Evolutionary conservation across 2,329 filamentous ascomycete species (phyloP).

Genomic region (Geosmithia flava): DNA sequence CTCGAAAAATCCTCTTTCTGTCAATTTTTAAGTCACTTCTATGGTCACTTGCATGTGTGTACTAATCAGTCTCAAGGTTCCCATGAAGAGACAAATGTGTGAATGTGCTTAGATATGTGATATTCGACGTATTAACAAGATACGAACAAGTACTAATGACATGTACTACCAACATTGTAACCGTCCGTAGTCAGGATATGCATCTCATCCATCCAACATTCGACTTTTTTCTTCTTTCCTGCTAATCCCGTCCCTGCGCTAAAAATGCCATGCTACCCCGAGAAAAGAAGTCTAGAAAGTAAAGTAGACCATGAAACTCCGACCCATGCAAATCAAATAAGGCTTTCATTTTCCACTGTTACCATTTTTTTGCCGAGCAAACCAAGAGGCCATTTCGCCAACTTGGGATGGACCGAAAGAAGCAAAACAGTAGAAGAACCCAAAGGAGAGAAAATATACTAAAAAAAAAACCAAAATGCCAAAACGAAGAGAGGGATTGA

Average conservation of each 20-base stretch:
- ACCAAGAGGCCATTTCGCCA: too few relatives aligned
- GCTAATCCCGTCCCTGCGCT: not conserved
- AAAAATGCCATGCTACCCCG: not conserved
- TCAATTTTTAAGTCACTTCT: not conserved
- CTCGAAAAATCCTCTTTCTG: not conserved
- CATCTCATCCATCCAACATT: not conserved
- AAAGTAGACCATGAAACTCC: not conserved
- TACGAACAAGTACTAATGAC: too few relatives aligned
- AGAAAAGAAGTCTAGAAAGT: not conserved
- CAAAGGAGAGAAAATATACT: not conserved
- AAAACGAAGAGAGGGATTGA: not conserved
- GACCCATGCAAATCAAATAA: too few relatives aligned
- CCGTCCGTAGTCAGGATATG: not conserved
- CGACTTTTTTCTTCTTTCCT: not conserved
- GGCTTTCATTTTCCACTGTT: too few relatives aligned
- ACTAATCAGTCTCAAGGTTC: too few relatives aligned
- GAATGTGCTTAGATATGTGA: too few relatives aligned
- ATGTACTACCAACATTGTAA: too few relatives aligned
- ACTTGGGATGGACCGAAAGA: too few relatives aligned
- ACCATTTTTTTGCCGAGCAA: too few relatives aligned
- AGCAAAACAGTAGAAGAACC: not conserved
- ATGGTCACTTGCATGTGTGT: too few relatives aligned
- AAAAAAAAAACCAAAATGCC: not conserved
- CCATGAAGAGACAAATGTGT: too few relatives aligned
- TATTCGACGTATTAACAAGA: too few relatives aligned